These are phyloP conservation scores for Phycomyces nitens DNA, from an alignment of 192 early-diverging fungal genomes.

Conservation along the genomic window DNA sequence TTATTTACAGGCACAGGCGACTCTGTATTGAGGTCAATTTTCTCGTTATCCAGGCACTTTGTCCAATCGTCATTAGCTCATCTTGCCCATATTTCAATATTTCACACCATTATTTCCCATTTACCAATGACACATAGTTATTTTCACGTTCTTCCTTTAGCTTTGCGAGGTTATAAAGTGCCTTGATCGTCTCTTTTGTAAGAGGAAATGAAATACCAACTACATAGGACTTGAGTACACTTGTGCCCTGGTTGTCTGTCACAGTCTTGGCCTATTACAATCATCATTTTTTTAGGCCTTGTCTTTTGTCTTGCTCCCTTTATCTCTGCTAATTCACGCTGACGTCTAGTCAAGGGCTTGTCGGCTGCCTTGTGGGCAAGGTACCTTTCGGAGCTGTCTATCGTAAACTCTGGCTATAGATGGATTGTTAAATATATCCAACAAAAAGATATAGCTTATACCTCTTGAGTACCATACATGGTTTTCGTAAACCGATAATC, in stretches of 20 bases:
- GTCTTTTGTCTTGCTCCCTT: constrained; percentile 47
- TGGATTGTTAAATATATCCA: too few species aligned
- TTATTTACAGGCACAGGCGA: constrained; percentile 45
- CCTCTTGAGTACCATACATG: constrained; percentile 73
- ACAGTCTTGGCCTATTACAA: constrained; percentile 40
- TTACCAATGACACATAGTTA: constrained; percentile 64
- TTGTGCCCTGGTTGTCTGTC: constrained; percentile 48
- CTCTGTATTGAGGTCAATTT: constrained; percentile 44
- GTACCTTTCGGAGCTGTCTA: constrained; percentile 63
- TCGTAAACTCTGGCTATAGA: constrained; percentile 65
- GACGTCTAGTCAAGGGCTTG: constrained; percentile 83
- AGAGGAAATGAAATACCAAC: constrained; percentile 62
- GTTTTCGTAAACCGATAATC: constrained; percentile 77
- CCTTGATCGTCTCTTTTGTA: constrained; percentile 52
- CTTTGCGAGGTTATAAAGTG: constrained; percentile 50
- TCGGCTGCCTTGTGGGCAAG: constrained; percentile 56
- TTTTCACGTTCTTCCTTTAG: constrained; percentile 37
- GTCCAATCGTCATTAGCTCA: too few species aligned
- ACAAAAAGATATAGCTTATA: too few species aligned
- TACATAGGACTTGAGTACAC: constrained; percentile 62
- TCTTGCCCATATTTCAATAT: background rate
- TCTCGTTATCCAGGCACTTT: constrained; percentile 51
- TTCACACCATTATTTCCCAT: background rate
- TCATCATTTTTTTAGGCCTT: too few species aligned
- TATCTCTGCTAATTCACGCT: constrained; percentile 70